These are phyloP conservation scores for Coemansia asiatica DNA, from an alignment of 192 early-diverging fungal species.

Conservation along the genomic window DNA sequence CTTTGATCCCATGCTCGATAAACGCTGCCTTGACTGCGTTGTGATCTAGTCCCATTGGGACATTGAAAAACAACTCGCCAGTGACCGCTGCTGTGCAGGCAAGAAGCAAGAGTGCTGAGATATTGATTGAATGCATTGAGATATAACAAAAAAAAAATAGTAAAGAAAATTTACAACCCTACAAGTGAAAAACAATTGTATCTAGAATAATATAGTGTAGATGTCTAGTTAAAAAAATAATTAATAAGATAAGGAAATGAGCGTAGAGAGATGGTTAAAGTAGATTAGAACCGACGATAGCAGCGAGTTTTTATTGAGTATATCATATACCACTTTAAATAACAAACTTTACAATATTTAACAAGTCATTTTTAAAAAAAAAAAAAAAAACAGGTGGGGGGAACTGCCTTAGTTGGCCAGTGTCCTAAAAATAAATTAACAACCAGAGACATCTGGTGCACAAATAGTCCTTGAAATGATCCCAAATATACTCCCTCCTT, in stretches of 20 bases:
- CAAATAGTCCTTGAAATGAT: background rate
- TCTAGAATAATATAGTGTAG: too few species aligned
- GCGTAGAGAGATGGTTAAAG: background rate
- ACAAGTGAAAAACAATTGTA: background rate
- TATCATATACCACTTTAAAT: background rate
- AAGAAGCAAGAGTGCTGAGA: constrained; percentile 18
- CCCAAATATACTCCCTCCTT: background rate
- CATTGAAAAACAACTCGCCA: constrained; percentile 33
- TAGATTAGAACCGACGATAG: too few species aligned
- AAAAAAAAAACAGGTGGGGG: background rate
- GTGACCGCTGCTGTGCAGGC: constrained; percentile 6
- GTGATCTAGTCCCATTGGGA: constrained; percentile 31
- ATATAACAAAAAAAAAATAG: constrained; percentile 3
- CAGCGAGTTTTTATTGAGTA: background rate
- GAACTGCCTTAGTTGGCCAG: too few species aligned
- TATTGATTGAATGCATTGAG: constrained; percentile 13
- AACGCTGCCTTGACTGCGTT: constrained; percentile 27
- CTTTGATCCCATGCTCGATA: constrained; percentile 29
- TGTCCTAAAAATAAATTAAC: background rate
- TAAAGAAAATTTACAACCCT: constrained; percentile 4
- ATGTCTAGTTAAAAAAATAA: too few species aligned
- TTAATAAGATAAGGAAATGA: too few species aligned
- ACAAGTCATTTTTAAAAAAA: background rate
- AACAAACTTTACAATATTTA: background rate
- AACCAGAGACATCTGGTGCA: background rate